Evolutionary conservation across 768 basidiomycete species (phyloP), one percentile per base, ranked within the genome.

Genomic region (Harrya chromipes): DNA sequence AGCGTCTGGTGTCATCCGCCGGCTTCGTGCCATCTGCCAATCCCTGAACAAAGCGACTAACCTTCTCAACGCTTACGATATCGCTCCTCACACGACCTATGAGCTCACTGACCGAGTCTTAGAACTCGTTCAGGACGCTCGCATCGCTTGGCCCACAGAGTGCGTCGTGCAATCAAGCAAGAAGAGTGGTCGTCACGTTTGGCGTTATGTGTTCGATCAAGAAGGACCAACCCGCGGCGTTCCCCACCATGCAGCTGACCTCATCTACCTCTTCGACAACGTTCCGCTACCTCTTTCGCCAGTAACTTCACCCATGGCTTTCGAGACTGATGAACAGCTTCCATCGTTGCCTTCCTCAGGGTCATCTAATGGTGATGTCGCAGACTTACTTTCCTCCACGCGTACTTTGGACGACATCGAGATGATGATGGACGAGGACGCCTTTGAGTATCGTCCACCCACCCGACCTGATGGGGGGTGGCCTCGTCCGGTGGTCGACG

Each of bases 181-280:
- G 46, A 70, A 66, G 16, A 74, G 76, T 13, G 84, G 81, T 1
- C 72, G 71, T 35, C 77, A 78, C n/a, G 85, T 88, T 6, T 90
- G 83, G 82, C 76, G 88, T 49, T 90, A 87, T 57, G 81, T 87
- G 16, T 90, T 90, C 61, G 88, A 90, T 66, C 88, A 90, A 69
- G 88, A 87, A 58, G 80, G 84, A 1, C 84, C 87, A 9, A 71
- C 76, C 20, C 74, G 80, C 40, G 80, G 81, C 13, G 64, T 80
- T 17, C 80, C 86, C 2, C 87, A 87, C 60, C 84, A 89, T 61
- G 81, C 77, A 1, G 80, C 81, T 1, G 88, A 90, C 63, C 68
- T 90, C 38, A 75, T 87, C 49, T 90, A 90, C 64, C 75, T 90
- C 43, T 90, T 90, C 66, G 87, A 87, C 69, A 89, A 81, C 53